Evolutionary conservation across 352 stramenopile species (phyloP), one percentile per base, ranked within the genome.

Genomic region (Proteromonas lacertae): DNA sequence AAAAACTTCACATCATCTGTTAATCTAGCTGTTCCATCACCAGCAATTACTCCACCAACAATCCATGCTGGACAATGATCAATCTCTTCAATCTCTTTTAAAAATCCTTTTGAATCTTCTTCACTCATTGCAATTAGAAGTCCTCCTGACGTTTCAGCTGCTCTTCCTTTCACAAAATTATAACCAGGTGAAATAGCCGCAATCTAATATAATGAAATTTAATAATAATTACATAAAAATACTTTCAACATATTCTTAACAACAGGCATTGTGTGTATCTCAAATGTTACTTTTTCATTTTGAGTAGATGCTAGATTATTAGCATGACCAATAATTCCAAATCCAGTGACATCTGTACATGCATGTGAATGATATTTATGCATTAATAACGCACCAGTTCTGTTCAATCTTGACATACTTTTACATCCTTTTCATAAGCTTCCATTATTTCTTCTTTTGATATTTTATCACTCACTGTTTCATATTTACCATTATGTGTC

Each of bases 321-420:
- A 28, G 49, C 25, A 34, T 54, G 44, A 12, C 47, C 43, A 23
- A 48, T 23, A 10, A 54, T 20, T 13, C 47, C 47, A 31, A 52
- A 54, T 29, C 43, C 47, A 35, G 47, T 53, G 13, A 54, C 45
- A 36, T 54, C 45, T 22, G 46, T 53, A 21, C 25, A 16, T 4
- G 26, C 26, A 13, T 5, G 6, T 4, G 14, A 5, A 31, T 31
- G 14, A 16, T 13, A 5, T 16, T 16, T 16, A 16, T 31, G 26
- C 6, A 5, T 12, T 16, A 31, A 31, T 5, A 31, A 4, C 4
- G 5, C 26, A 4, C 26, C 26, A 31, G 5, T 16, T 16, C 5
- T 16, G 12, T 31, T 31, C n/a, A 31, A 16, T 17, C 6, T 12
- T 16, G 5, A 31, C 26, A 31, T 31, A 2, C 5, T 16, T 4